These are phyloP conservation scores for Botrytis squamosa DNA, from an alignment of 2,329 filamentous ascomycete species.

Conservation along the genomic window DNA sequence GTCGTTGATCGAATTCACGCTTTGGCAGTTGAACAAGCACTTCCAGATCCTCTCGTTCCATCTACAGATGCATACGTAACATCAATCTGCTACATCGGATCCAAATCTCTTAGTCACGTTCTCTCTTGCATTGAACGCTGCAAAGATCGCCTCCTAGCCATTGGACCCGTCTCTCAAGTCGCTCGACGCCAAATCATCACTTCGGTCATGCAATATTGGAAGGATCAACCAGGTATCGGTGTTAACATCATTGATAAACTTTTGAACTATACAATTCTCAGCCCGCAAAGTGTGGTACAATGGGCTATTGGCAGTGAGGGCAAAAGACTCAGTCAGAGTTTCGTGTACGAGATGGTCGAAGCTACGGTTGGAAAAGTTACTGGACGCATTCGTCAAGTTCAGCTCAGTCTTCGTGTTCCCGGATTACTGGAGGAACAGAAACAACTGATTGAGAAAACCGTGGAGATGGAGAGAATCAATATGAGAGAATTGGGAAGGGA, in stretches of 20 bases:
- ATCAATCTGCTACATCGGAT: slow-evolving; percentile 87
- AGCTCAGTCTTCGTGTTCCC: slow-evolving; percentile 58
- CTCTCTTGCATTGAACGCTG: slow-evolving; percentile 93
- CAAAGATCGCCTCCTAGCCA: slow-evolving; percentile 81
- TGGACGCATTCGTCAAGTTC: slow-evolving; percentile 78
- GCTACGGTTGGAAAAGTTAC: slow-evolving; percentile 90
- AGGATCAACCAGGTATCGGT: slow-evolving; percentile 85
- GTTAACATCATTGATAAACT: slow-evolving; percentile 94
- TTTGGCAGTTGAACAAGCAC: slow-evolving; percentile 66
- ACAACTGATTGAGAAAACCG: slow-evolving; percentile 57
- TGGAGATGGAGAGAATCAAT: slow-evolving; percentile 66
- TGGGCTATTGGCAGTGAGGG: slow-evolving; percentile 75
- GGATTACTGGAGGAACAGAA: slow-evolving; percentile 52
- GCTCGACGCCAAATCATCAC: slow-evolving; percentile 86
- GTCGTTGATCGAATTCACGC: slow-evolving; percentile 78
- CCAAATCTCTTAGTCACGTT: slow-evolving; percentile 94
- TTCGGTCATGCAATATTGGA: slow-evolving; percentile 91
- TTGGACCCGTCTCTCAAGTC: slow-evolving; percentile 70
- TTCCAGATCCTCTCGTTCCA: slow-evolving; percentile 73
- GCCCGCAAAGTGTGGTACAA: slow-evolving; percentile 78
- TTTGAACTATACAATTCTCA: slow-evolving; percentile 94
- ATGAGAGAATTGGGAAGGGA: slow-evolving; percentile 79
- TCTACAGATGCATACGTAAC: slow-evolving; percentile 94
- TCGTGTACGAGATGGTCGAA: slow-evolving; percentile 86
- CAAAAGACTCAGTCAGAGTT: slow-evolving; percentile 63